Base-by-base conservation (phyloP, 2,329 filamentous ascomycete genomes). In the Fusarium nurragi region DNA sequence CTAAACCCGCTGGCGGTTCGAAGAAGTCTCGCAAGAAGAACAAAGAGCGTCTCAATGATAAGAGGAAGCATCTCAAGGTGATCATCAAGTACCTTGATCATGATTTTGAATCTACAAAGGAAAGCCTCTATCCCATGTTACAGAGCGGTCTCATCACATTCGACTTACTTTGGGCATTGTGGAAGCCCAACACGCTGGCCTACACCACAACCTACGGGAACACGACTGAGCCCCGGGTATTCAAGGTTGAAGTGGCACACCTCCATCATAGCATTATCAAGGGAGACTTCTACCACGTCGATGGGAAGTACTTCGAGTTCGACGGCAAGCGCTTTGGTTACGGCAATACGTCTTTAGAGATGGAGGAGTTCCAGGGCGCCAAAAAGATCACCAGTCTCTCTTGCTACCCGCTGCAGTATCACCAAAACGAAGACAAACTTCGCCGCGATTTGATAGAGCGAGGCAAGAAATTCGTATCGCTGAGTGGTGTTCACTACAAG, bases 271-370 rank as follows among this genome's bases (percentile, higher is more conserved):
- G 83, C 32, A 87, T 94, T 70, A 84, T 91, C 72, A 88, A 88
- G 65, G 91, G 91, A 5, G 85, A 89, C 18, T 94, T 86, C 78
- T 96, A 94, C 77, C 86, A 83, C 66, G 83, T 97, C 14, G 90
- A 94, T 67, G 92, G 90, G 21, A 84, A 83, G 74, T 97, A 95
- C 68, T 84, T 97, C 23, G 93, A 97, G 71, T 97, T 93, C 61
- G 92, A 97, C 69, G 94, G 93, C 55, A 96, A 96, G 74, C 84
- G 86, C 8, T 96, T 94, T 73, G 93, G 93, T 4, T 89, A 90
- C 70, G 91, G 91, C 16, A 87, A 82, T 46, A 86, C 92, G 72
- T 81, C 86, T 12, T 85, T 88, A 34, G 88, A 93, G 47, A 87
- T 97, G 13, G 78, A 84, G 8, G 82, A 86, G 4, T 97, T 97